Base-by-base conservation (phyloP, 768 basidiomycete genomes). In the Pleurotus pulmonarius region DNA sequence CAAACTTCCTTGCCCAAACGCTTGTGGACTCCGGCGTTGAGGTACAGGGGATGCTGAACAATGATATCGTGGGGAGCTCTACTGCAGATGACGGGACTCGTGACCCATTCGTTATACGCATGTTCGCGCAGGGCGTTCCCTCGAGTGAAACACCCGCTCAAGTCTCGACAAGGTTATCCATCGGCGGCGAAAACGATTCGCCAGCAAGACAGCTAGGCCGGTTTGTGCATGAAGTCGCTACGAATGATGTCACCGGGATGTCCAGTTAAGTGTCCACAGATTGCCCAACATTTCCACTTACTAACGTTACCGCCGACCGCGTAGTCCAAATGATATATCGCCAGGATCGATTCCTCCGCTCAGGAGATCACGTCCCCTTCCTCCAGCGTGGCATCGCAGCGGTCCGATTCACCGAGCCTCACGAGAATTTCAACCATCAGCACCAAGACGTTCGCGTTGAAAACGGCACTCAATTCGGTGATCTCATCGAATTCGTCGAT, bases 21-120 rank as follows among this genome's bases (percentile, higher is more conserved):
- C 65, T 82, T 49, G 70, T 71, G 26, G 69, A 69, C 6, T 70
- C 73, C 4, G 73, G 78, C 8, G 72, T 72, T 3, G 77, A 83
- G 60, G 78, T 82, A 3, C 80, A 83, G 61, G 81, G 79, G n/a
- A 82, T 82, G 81, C 67, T 82, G 54, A 75, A 81, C 60, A 83
- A 83, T 60, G 82, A 83, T 61, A 82, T 83, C 59, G 79, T 83
- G 7, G 81, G 81, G 2, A 77, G 77, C 51, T 72, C 79, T 8
- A 78, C 74, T 49, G 79, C 66, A 9, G 80, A 82, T 59, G 75
- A 80, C 43, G 76, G 77, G 3, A 70, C 72, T 13, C 64, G 61
- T 22, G 79, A 81, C 56, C 75, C 78, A 5, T 74, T 75, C 59
- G 74, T 75, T 58, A 76, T 83, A 59, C 71, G 81, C 3, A 74